Base-by-base conservation (phyloP, 1,284 basidiomycete species). In the Earliella scabrosa region DNA sequence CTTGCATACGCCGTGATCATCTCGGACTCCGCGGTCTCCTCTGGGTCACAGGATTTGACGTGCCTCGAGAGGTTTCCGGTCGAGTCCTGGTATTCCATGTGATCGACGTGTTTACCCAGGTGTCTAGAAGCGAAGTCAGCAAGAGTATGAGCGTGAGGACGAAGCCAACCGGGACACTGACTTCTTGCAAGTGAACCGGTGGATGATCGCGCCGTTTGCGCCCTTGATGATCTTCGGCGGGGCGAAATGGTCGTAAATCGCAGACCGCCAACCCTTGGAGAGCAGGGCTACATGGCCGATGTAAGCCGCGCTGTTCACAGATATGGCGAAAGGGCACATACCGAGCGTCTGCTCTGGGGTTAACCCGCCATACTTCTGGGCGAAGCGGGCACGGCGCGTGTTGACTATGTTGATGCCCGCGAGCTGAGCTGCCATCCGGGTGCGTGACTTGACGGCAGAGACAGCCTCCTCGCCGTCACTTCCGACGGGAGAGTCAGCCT, bases 151-250 rank as follows among this genome's bases (percentile, higher is more conserved):
- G 40, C 11, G 40, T 16, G 4, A 23, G 23, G 9, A 23, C 10
- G 23, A 9, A 36, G 8, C 20, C n/a, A 41, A 6, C 4, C 18
- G 23, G 16, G 18, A 23, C n/a, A 43, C 21, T 2, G 4, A 46
- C 45, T 35, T 35, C 45, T 46, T 46, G 45, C 45, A 46, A 8
- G 35, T 32, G 16, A 46, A 46, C 8, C 45, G 32, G 18, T 46
- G 45, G 10, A 46, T 18, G 13, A 46, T 18, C 10, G 32, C 32
- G 20, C 45, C 32, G 21, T 46, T 32, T 8, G 31, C 31, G 3
- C 27, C 18, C 13, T 35, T 7, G 31, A 35, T 21, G 32, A 46
- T 46, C 10, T 11, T 13, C 3, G 31, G 45, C 1, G n/a, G 8
- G 10, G 23, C 6, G 45, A 35, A 46, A 20, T 46, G 45, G 9